Base-by-base conservation (phyloP, 192 early-diverging fungal genomes). In the Umbelopsis sp. region DNA sequence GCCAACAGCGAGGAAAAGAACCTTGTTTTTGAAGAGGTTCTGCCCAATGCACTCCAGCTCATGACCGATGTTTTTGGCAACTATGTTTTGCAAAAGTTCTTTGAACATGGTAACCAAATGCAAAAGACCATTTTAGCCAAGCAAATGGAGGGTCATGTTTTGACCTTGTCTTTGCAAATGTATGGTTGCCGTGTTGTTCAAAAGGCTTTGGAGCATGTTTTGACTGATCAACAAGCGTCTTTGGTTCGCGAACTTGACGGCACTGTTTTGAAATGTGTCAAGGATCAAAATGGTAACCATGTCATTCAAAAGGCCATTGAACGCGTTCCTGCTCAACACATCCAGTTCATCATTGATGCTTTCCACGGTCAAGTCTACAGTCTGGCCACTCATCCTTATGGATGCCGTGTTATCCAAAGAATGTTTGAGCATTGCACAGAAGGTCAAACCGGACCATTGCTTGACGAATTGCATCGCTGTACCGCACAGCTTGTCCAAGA, bases 61-160 rank as follows among this genome's bases (percentile, higher is more conserved):
- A 99, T 97, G 95, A 97, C 95, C 7, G 97, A 99, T 71, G 97
- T 99, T 0, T 99, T 99, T 92, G 97, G 97, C 49, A 99, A 99
- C 87, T 99, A 99, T 75, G 97, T 99, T 61, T 93, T 99, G 61
- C 97, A 99, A 84, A 99, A 98, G 82, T 97, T 99, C 80, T 99
- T 99, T 85, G 97, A 99, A 83, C 95, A 99, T 76, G 97, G 95
- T 68, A 94, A 92, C 73, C 93, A 90, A 79, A 84, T 87, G 69
- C 97, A 99, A 74, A 98, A 97, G 86, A 89, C 93, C 30, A 83
- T 93, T 30, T 85, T 99, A 67, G 94, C 96, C 5, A 89, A 91
- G 72, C 91, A 95, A 77, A 99, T 99, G 96, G 93, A 97, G 71
- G 93, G 93, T 22, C 95, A 99, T 77, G 94, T 99, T 4, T 71